Conservation (phyloP, 495 filamentous ascomycete species). For the Penicillium goetzii region DNA sequence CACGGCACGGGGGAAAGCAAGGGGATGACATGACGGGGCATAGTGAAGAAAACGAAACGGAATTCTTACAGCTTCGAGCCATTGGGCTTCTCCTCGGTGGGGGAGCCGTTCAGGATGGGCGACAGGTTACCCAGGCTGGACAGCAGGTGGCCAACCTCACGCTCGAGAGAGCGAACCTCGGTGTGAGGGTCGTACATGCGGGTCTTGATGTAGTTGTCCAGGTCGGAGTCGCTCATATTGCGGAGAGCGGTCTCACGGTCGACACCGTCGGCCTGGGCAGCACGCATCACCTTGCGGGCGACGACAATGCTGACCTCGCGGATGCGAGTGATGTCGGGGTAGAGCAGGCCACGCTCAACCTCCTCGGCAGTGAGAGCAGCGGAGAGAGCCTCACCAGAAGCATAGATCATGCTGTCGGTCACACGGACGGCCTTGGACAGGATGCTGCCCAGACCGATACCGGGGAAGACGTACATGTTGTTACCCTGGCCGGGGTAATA, state of each 20-base stretch:
- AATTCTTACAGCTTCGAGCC: constrained; percentile 48
- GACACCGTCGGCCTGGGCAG: constrained; percentile 78
- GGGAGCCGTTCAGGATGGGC: constrained; percentile 34
- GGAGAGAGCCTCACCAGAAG: constrained; percentile 80
- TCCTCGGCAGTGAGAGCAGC: constrained; percentile 79
- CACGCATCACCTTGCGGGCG: constrained; percentile 89
- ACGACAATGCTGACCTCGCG: constrained; percentile 87
- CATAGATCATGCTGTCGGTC: constrained; percentile 94
- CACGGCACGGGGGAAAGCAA: neutral
- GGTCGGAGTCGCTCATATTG: constrained; percentile 71
- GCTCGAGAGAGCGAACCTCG: constrained; percentile 60
- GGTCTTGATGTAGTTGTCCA: constrained; percentile 78
- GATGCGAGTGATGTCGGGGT: constrained; percentile 91
- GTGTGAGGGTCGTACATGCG: constrained; percentile 81
- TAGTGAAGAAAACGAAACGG: constrained; percentile 18
- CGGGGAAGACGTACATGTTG: constrained; percentile 97
- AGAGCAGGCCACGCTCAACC: constrained; percentile 79
- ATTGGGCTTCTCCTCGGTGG: constrained; percentile 46
- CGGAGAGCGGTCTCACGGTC: constrained; percentile 75
- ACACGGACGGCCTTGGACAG: constrained; percentile 85
- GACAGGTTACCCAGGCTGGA: constrained; percentile 44
- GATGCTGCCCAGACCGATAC: constrained; percentile 93
- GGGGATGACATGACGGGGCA: neutral
- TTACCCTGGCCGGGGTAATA: constrained; percentile 90
- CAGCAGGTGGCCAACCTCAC: constrained; percentile 54